phyloP scores from a whole-genome alignment of 768 basidiomycete genomes.

The Suillus ampliporus region DNA sequence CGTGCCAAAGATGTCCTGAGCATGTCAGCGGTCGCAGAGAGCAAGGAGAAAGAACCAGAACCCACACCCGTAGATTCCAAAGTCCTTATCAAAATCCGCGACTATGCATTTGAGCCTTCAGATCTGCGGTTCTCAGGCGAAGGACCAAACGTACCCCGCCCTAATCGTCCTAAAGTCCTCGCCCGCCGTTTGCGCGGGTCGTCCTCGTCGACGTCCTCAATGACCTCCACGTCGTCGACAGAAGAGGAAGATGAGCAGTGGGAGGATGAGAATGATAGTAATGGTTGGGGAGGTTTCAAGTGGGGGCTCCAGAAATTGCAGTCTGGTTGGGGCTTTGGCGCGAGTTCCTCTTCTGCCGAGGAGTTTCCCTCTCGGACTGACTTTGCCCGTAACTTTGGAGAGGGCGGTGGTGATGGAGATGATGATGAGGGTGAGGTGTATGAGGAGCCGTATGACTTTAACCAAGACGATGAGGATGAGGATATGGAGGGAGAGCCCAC shows the following conservation, averaged over 20 bases:
- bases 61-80: neutral
- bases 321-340: constrained; percentile 40
- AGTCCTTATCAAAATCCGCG: constrained; percentile 50
- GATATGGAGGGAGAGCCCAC: constrained; percentile 36
- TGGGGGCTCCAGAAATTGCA: constrained; percentile 46
- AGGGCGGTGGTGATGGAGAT: constrained; percentile 33
- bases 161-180: constrained; percentile 39
- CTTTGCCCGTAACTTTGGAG: constrained; percentile 53
- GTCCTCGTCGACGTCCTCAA: constrained; percentile 26
- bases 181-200: constrained; percentile 38
- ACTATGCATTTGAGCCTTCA: constrained; percentile 48
- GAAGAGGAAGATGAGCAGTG: constrained; percentile 26
- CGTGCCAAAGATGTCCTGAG: constrained; percentile 20
- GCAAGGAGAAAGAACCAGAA: constrained; percentile 12
- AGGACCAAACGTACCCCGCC: constrained; percentile 47
- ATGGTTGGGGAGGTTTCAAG: constrained; percentile 48
- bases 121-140: constrained; percentile 51
- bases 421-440: constrained; percentile 30
- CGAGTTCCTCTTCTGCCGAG: constrained; percentile 16
- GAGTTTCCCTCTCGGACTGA: constrained; percentile 47
- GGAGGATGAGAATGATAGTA: constrained; percentile 33
- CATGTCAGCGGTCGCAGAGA: constrained; percentile 22
- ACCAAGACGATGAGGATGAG: constrained; percentile 29
- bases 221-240: constrained; percentile 24
- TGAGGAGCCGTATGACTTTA: constrained; percentile 41